These are phyloP conservation scores for Phalaenopsis hybrid DNA, from an alignment of 116 monocot species.

Conservation along the genomic window DNA sequence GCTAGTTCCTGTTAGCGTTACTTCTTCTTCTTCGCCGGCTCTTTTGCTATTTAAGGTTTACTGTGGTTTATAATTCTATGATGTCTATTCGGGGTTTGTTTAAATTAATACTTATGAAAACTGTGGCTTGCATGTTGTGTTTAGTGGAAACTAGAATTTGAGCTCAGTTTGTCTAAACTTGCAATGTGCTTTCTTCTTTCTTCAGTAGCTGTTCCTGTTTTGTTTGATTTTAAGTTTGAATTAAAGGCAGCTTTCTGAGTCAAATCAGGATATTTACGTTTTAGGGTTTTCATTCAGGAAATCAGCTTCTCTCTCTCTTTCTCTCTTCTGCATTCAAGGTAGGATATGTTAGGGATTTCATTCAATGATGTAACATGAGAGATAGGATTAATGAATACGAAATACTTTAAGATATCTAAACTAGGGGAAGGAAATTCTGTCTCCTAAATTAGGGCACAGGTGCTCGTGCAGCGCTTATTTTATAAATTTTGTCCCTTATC, in stretches of 20 bases:
- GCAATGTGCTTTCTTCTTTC: neutral
- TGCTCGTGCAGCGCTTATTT: slow-evolving; percentile 4
- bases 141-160: neutral
- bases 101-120: slow-evolving; percentile 2
- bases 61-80: neutral
- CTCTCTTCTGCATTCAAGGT: neutral
- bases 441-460: neutral
- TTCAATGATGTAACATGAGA: neutral
- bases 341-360: neutral
- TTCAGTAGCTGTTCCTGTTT: neutral
- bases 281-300: neutral
- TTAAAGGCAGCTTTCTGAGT: neutral
- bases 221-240: neutral
- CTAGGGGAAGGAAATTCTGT: neutral
- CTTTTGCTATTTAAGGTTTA: neutral
- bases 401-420: slow-evolving; percentile 4
- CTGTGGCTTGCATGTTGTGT: neutral
- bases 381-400: neutral
- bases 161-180: neutral
- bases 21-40: neutral
- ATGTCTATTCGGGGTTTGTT: neutral
- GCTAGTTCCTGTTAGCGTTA: neutral
- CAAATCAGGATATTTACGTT: neutral
- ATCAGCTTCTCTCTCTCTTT: neutral
- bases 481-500: neutral